phyloP scores from a whole-genome alignment of 306 rosid genomes.

The Cucurbita moschata region DNA sequence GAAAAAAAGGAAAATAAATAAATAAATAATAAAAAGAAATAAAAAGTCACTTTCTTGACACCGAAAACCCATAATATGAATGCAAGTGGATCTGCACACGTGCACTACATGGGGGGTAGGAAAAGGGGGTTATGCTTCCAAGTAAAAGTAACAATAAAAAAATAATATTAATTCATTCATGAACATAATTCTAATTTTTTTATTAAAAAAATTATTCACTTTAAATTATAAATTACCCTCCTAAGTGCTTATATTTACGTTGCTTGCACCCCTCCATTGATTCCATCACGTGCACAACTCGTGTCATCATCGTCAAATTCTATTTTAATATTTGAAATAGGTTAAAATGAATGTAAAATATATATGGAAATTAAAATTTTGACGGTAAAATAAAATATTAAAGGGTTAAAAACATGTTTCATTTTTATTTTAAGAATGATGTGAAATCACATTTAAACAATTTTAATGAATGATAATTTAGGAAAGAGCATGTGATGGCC shows the following conservation, averaged over 20 bases:
- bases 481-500: slow-evolving; percentile 3
- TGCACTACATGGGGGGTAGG: slow-evolving; percentile 25
- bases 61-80: slow-evolving; percentile 31
- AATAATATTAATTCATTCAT: not conserved
- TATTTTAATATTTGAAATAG: not conserved
- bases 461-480: too few relatives aligned
- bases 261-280: not conserved
- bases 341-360: too few relatives aligned
- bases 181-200: not conserved
- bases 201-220: not conserved
- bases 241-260: not conserved
- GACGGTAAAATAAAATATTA: too few relatives aligned
- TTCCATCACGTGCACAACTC: not conserved
- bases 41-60: slow-evolving; percentile 28
- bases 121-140: not conserved
- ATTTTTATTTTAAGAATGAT: too few relatives aligned
- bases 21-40: not conserved
- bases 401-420: too few relatives aligned
- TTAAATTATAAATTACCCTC: not conserved
- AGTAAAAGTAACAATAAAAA: not conserved
- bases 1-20: not conserved
- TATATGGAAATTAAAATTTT: too few relatives aligned
- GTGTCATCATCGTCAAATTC: not conserved
- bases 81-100: slow-evolving; percentile 46
- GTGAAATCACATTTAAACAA: too few relatives aligned